Base-by-base conservation (phyloP, 140 eudicot genomes). In the Senecio squalidus region DNA sequence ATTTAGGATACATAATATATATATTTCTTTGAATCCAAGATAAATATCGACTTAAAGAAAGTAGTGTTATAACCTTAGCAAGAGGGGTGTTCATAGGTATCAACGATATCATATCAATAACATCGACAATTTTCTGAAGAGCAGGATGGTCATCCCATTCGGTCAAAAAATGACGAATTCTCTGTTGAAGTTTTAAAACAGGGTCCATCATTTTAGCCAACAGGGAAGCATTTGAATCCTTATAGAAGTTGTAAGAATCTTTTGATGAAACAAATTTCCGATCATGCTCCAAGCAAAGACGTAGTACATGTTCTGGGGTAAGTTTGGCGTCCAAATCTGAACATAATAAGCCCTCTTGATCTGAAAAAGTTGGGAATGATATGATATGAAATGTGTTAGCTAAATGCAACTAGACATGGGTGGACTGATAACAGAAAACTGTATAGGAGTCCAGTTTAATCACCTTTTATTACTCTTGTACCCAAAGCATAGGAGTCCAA, bases 101-200 rank as follows among this genome's bases (percentile, higher is more conserved):
- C 64, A 83, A 76, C 77, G 84, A 80, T 41, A 84, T 74, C 96
- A 88, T 82, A 55, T 88, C 95, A 76, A 67, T 60, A 46, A 80
- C 88, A 67, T 84, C 96, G 68, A 82, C 43, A 24, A 88, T 81
- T 80, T 80, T 88, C 83, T 75, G 93, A 76, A 93, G 92, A 58
- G 93, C 92, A 71, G 77, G 85, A 71, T 82, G 82, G 45, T 80
- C 89, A 69, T 93, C 93, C 89, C 95, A 75, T 70, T 87, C 94
- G 11, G 71, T 80, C 65, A 88, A 17, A 64, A 84, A 79, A 55
- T 63, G 60, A n/a, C 71, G 36, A 47, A 88, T 79, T 51, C 68
- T 73, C 58, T 71, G 28, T 59, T 74, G 85, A 67, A 93, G 94
- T 67, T 67, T 33, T 21, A 10, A 10, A 53, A 84, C 72, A 26